Base-by-base conservation (phyloP, 768 basidiomycete genomes). In the Fomitopsis pulvina region DNA sequence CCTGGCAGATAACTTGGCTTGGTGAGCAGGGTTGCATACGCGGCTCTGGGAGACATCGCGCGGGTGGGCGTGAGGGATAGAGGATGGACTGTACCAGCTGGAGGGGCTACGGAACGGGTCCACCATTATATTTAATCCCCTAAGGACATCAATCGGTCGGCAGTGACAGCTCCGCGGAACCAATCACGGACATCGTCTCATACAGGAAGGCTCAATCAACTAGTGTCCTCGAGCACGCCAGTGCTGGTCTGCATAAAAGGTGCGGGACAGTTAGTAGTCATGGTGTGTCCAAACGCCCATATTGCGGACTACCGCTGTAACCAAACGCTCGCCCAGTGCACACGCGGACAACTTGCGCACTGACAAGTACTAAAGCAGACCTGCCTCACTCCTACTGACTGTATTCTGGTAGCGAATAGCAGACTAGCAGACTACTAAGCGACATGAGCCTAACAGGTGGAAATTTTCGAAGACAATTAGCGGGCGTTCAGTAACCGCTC, bases 11-110 rank as follows among this genome's bases (percentile, higher is more conserved):
- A 85, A 41, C 63, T 66, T 14, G 68, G 64, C 54, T 79, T 81
- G 34, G 92, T 92, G 58, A 94, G 71, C 49, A 95, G 71, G 14
- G 90, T 91, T 26, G 78, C 82, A 71, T 81, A 96, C 12, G 84
- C 88, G 46, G 68, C 73, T 37, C 70, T 73, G 47, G 41, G 52
- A 24, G 51, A 39, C 59, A 58, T 61, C 41, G 16, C 30, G 24
- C 18, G 16, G 41, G 48, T 22, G 30, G 47, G 3, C 26, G 40
- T 28, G 47, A 5, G 12, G 24, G 39, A 32, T 10, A 7, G 18
- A 9, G 29, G 38, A 30, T 12, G 18, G 43, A 29, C 34, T 37
- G 34, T 37, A 37, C 7, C 34, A 37, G n/a, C n/a, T n/a, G n/a
- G n/a, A n/a, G 34, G 14, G 34, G 14, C 14, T 37, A 16, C 34